Base-by-base conservation (phyloP, 495 filamentous ascomycete genomes). In the Trichoderma virens region DNA sequence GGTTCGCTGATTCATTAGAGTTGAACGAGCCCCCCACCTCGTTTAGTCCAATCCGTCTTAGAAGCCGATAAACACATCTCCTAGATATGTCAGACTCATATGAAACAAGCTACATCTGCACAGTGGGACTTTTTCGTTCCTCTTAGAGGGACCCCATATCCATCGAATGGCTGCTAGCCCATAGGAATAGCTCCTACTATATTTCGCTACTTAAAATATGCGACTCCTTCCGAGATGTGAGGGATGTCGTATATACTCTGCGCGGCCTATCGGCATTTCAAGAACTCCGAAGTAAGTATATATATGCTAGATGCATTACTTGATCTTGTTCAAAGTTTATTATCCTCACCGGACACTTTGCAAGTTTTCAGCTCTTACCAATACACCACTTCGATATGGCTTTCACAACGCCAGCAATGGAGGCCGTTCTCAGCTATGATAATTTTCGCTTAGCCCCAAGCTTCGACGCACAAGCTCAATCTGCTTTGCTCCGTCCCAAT, bases 401-500 rank as follows among this genome's bases (percentile, higher is more conserved):
- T 18, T 41, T 41, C 38, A 41, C 14, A 41, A 41, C 38, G 18
- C 11, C 38, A 8, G 38, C 14, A 1, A 41, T 41, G 38, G 38
- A 41, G 38, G 38, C 38, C 38, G 2, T 41, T 41, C 1, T 41
- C 1, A 41, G 11, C 38, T 41, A 16, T 41, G 38, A 41, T 16
- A 41, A 41, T 18, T 41, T 41, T 5, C 38, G 38, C 5, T 41
- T 41, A 18, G 38, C 38, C 11, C 14, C 38, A 11, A 16, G 38
- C 38, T 41, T 41, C 38, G 38, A 41, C 38, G 18, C 14, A 4
- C 38, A 41, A 41, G 38, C 38, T 18, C 6, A 41, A 41, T 8
- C 38, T 18, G 38, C 38, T 2, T 41, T 70, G 18, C 38, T 68
- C 18, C 47, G 38, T 2, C 67, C 67, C n/a, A 62, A 70, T 31